These are phyloP conservation scores for Ambrosiella xylebori DNA, from an alignment of 2,329 filamentous ascomycete species.

Conservation along the genomic window DNA sequence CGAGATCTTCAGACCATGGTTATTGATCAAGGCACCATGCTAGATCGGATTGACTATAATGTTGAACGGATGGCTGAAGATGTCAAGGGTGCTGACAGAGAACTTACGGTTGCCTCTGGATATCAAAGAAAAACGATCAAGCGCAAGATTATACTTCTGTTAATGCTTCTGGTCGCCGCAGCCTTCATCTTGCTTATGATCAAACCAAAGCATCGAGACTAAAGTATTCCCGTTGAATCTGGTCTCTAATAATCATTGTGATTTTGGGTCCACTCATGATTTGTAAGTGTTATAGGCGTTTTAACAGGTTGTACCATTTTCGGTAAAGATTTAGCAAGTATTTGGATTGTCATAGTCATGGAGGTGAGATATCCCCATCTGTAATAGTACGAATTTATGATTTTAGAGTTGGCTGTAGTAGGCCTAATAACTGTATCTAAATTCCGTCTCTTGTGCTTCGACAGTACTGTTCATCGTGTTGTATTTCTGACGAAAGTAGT, in stretches of 20 bases:
- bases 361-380: background rate
- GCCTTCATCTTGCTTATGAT: conserved; percentile 71
- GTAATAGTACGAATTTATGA: conserved; percentile 1
- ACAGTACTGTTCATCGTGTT: background rate
- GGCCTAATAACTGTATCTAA: background rate
- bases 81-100: conserved; percentile 82
- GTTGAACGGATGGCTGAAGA: conserved; percentile 90
- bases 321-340: too few relatives aligned
- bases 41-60: conserved; percentile 95
- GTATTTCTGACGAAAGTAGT: background rate
- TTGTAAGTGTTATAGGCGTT: background rate
- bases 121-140: conserved; percentile 84
- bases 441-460: background rate
- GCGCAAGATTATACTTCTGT: conserved; percentile 78
- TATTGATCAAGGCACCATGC: conserved; percentile 76
- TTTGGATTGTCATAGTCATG: too few relatives aligned
- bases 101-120: conserved; percentile 70
- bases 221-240: background rate
- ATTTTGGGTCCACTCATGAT: background rate
- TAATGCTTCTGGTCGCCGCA: conserved; percentile 67
- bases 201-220: conserved; percentile 29
- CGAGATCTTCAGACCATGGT: conserved; percentile 93
- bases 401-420: background rate
- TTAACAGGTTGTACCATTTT: too few relatives aligned
- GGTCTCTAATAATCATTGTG: background rate